Base-by-base conservation (phyloP, 192 early-diverging fungal genomes). In the Rhizophagus sp. region DNA sequence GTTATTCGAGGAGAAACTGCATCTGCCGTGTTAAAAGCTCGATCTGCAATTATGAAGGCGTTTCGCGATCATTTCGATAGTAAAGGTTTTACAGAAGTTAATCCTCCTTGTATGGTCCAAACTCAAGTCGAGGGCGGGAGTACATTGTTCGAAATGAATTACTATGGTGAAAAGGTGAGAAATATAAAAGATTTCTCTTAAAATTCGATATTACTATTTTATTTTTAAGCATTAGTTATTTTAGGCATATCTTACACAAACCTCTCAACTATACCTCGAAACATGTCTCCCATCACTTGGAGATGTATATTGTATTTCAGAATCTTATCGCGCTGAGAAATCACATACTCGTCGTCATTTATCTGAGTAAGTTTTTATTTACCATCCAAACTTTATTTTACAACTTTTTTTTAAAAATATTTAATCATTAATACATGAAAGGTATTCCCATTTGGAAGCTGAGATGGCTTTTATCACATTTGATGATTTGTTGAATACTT, bases 31-130 rank as follows among this genome's bases (percentile, higher is more conserved):
- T 88, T 99, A 62, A 95, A 93, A 85, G 93, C 96, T 79, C 93
- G 98, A 77, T 85, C 94, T 50, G 81, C 92, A 44, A 91, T 96
- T 30, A 88, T 99, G 85, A 93, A 93, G 65, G 94, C 97, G 1
- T 99, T 99, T 94, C 97, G 98, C 81, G 95, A 93, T 76, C 95
- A 95, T 87, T 99, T 98, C 86, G 95, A 97, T 61, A 82, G 83
- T 47, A 87, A 86, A 44, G 89, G 90, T 17, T 94, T 94, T 80
- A 84, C 86, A 73, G 98, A 99, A 86, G 95, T 99, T 19, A 98
- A 94, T 15, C 97, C 98, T n/a, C 98, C 98, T 24, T 91, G 94
- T 82, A 95, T 99, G 96, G 98, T 99, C 30, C 97, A 99, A 88
- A 99, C 97, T 57, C 97, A 98, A 85, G 97, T 98, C 15, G 98